Base-by-base conservation (phyloP, 2,329 filamentous ascomycete genomes). In the Fusarium sp. region DNA sequence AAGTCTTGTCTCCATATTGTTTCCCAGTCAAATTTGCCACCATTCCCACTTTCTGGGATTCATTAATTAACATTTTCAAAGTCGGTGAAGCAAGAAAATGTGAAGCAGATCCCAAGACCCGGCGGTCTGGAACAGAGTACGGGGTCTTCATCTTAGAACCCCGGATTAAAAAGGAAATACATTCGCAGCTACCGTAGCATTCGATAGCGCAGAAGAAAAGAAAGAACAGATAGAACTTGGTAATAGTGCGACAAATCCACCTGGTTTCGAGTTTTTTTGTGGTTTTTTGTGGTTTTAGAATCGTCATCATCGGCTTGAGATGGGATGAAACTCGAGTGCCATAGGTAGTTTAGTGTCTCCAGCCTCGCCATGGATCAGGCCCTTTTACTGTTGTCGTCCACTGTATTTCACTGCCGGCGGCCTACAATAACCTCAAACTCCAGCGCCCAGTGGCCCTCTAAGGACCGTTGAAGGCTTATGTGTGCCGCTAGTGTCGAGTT, bases 401-500 rank as follows among this genome's bases (percentile, higher is more conserved):
- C 37, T 25, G 7, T 47, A 32, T 41, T 53, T 24, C 41, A 53
- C 49, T 53, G 49, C 34, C 32, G 27, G 29, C n/a, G 44, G 30
- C 45, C 54, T 54, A 56, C 14, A 32, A 45, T 37, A 49, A 57
- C 25, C 13, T 44, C 44, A 44, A 61, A 61, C 30, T 41, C 55
- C 51, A 57, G 46, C 34, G 47, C 51, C 52, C 47, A 61, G 24
- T 32, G 53, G 54, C 34, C 34, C 56, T 59, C 67, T 73, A 74
- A 73, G 47, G 42, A 48, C 73, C 71, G 73, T 74, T 75, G 57
- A 25, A 61, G 45, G 65, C 34, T 57, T 66, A 53, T 29, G 62
- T 64, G 56, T 62, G 47, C 73, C 70, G 71, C 67, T 75, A 75
- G 71, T 55, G 49, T 65, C 40, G 67, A 73, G 62, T 67, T 72